Percentiles rank a stretch among this genome's conserved stretches.
phyloP scores from a whole-genome alignment of 1,284 basidiomycete genomes.

The Marasmius oreades region DNA sequence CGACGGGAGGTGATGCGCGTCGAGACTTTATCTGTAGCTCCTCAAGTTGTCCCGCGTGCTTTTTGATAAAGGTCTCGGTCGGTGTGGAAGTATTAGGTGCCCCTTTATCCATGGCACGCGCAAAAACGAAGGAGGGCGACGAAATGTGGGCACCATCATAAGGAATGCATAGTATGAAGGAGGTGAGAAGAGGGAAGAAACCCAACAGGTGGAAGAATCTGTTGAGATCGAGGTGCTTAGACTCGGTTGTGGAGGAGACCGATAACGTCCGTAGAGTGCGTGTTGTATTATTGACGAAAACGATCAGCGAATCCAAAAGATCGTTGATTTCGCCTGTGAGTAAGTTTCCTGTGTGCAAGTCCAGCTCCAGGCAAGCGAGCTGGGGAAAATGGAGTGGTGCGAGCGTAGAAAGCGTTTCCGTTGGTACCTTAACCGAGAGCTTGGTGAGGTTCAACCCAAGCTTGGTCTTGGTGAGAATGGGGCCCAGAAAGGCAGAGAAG shows the following conservation, averaged over 20 bases:
- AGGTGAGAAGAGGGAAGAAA: slow-evolving; percentile 31
- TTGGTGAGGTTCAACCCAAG: slow-evolving; percentile 28
- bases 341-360: slow-evolving; percentile 30
- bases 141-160: slow-evolving; percentile 38
- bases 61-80: slow-evolving; percentile 25
- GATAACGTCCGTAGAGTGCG: slow-evolving; percentile 31
- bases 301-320: slow-evolving; percentile 33
- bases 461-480: slow-evolving; percentile 23
- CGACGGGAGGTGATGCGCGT: slow-evolving; percentile 21
- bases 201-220: slow-evolving; percentile 34
- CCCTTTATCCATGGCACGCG: slow-evolving; percentile 19
- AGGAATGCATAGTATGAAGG: slow-evolving; percentile 36
- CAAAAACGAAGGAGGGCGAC: slow-evolving; percentile 16
- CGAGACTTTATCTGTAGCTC: slow-evolving; percentile 30
- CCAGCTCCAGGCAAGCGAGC: slow-evolving; percentile 30
- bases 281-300: slow-evolving; percentile 35
- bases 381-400: slow-evolving; percentile 28
- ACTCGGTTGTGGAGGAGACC: slow-evolving; percentile 31
- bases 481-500: slow-evolving; percentile 31
- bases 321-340: slow-evolving; percentile 26
- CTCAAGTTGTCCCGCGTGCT: slow-evolving; percentile 29
- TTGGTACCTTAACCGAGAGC: slow-evolving; percentile 35
- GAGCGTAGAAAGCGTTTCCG: slow-evolving; percentile 28
- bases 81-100: not conserved
- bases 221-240: slow-evolving; percentile 33